Evolutionary conservation across 2,329 filamentous ascomycete species (phyloP).

Genomic region (Claviceps lovelessii): DNA sequence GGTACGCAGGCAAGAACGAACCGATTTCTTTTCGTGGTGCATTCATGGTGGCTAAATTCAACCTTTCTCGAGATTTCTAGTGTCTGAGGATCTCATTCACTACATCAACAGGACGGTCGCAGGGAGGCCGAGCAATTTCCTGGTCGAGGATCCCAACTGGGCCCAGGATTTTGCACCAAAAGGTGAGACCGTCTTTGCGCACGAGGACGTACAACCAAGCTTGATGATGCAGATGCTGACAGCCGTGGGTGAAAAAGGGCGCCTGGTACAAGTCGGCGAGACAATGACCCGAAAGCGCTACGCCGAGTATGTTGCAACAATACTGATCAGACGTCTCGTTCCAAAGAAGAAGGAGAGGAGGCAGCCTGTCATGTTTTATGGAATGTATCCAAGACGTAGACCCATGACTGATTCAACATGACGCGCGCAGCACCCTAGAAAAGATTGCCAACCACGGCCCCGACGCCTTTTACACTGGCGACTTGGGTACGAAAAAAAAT

Average conservation of each 20-base stretch:
- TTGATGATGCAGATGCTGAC: conserved; percentile 2
- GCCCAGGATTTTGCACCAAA: conserved; percentile 80
- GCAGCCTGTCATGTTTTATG: background rate
- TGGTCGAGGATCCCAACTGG: conserved; percentile 64
- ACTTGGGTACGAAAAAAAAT: conserved; percentile 32
- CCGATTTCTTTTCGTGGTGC: background rate
- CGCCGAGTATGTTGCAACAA: conserved; percentile 32
- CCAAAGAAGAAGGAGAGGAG: background rate
- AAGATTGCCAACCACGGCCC: conserved; percentile 59
- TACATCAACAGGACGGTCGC: conserved; percentile 49
- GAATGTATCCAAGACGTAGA: background rate
- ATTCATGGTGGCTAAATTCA: background rate
- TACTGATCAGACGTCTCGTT: background rate
- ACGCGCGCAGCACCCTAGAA: conserved; percentile 44
- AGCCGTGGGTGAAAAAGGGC: conserved; percentile 26
- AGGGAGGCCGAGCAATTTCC: conserved; percentile 37
- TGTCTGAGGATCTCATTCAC: conserved; percentile 58
- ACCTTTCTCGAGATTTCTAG: conserved; percentile 12
- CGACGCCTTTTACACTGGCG: conserved; percentile 59
- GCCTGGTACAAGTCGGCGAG: conserved; percentile 55
- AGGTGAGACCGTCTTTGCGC: conserved; percentile 23
- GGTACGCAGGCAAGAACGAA: conserved; percentile 15
- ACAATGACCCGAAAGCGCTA: conserved; percentile 69
- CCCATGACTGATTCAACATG: background rate
- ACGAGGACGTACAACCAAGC: background rate